Base-by-base conservation (phyloP, 257 asterid species). In the Solanum pennellii region DNA sequence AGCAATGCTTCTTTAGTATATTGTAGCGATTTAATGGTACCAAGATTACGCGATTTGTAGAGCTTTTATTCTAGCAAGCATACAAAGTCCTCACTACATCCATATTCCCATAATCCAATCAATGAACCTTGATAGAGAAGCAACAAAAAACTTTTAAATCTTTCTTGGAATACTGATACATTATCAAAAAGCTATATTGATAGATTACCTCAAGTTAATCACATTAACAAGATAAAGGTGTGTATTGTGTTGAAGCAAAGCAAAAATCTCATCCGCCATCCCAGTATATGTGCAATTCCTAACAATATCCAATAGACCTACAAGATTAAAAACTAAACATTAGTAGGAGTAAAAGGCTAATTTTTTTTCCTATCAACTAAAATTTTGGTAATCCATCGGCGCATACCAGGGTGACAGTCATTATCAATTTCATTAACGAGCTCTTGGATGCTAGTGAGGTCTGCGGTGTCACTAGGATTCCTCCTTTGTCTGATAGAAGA, bases 161-260 rank as follows among this genome's bases (percentile, higher is more conserved):
- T 73, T 74, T 37, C 49, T 74, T 37, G 20, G 52, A 18, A 74
- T 74, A 74, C 3, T 21, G 49, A 74, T 20, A 74, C 21, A 31
- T 45, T 21, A 37, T 73, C 82, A 18, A 4, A 45, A 27, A 39
- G 80, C n/a, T n/a, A 35, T 87, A 69, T 47, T n/a, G 86, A 68
- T 74, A 84, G 79, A 84, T 76, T 88, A 96, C 99, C 99, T 97
- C 94, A 97, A 90, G 92, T 92, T 93, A 82, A 97, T 93, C 73
- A 95, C 98, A 87, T 97, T 93, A 80, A 95, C 99, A 72, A 97
- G 98, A 93, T 95, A 97, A 87, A 97, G 98, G 83, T 94, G 95
- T 77, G 98, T 95, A 45, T 91, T 91, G 91, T 97, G 94, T 91
- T 97, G 98, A 89, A 97, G 92, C 92, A 97, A 88, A 65, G 98